Evolutionary conservation across 2,329 filamentous ascomycete species (phyloP).

Genomic region (Sarocladiaceae sp.): DNA sequence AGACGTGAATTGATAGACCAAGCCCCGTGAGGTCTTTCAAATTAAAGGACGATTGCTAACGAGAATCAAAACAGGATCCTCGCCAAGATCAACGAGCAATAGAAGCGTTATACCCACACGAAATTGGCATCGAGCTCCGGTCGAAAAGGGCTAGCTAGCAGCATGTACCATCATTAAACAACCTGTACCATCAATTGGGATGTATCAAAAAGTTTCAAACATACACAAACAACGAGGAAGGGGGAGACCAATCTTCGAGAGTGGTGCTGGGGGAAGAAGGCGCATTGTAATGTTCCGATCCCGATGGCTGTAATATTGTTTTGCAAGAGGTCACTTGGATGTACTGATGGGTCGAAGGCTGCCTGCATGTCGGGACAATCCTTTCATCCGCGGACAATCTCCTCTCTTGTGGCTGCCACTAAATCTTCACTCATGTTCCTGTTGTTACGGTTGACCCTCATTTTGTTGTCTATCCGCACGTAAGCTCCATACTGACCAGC

Average conservation of each 20-base stretch:
- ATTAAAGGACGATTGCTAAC: not conserved
- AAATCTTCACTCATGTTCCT: slow-evolving; percentile 5
- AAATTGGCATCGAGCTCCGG: not conserved
- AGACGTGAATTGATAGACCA: too few relatives aligned
- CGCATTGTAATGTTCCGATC: too few relatives aligned
- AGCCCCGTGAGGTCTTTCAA: too few relatives aligned
- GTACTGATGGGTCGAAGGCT: not conserved
- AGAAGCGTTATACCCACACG: slow-evolving; percentile 17
- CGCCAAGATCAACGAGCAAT: slow-evolving; percentile 96
- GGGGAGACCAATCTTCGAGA: too few relatives aligned
- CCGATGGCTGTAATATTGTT: not conserved
- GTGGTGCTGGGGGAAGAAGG: too few relatives aligned
- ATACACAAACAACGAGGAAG: too few relatives aligned
- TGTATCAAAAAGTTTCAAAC: slow-evolving; percentile 6
- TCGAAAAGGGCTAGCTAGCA: slow-evolving; percentile 11
- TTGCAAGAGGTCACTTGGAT: slow-evolving; percentile 2
- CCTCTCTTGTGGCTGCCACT: not conserved
- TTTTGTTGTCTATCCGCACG: not conserved
- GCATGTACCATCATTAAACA: slow-evolving; percentile 32
- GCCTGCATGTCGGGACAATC: slow-evolving; percentile 6
- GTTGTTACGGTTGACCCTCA: too few relatives aligned
- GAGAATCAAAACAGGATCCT: slow-evolving; percentile 68
- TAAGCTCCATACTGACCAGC: not conserved
- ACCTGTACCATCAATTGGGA: slow-evolving; percentile 11
- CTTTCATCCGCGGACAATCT: not conserved